Evolutionary conservation across 2,329 filamentous ascomycete genomes (phyloP).

Genomic region (Diaporthe nobilis): DNA sequence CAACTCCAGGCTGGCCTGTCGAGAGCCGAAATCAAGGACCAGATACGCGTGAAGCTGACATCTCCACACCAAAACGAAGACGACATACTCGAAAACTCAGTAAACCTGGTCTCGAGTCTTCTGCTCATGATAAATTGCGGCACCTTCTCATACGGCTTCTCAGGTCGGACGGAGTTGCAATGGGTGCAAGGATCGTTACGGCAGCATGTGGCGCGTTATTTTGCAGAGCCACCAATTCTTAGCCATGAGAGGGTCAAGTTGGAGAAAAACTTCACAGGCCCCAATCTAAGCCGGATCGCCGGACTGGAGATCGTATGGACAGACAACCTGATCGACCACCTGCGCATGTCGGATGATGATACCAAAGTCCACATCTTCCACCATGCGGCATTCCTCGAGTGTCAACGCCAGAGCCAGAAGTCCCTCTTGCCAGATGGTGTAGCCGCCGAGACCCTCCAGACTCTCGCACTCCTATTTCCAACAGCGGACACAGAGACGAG

Average conservation of each 20-base stretch:
- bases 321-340: conserved; percentile 57
- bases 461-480: conserved; percentile 55
- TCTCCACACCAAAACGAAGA: conserved; percentile 25
- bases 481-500: conserved; percentile 43
- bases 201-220: conserved; percentile 11
- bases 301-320: conserved; percentile 56
- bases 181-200: conserved; percentile 4
- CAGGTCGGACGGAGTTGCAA: neutral
- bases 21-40: conserved; percentile 3
- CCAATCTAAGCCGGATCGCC: conserved; percentile 50
- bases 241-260: conserved; percentile 42
- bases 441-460: conserved; percentile 54
- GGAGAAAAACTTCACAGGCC: conserved; percentile 45
- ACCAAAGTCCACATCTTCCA: conserved; percentile 57
- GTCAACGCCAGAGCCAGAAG: conserved; percentile 44
- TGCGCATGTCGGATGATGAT: conserved; percentile 56
- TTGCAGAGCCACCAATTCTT: neutral
- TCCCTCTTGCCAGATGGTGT: conserved; percentile 50
- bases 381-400: conserved; percentile 54
- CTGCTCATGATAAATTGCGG: conserved; percentile 31
- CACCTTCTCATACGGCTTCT: conserved; percentile 6
- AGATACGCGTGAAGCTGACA: conserved; percentile 4
- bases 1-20: conserved; percentile 10
- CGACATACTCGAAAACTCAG: conserved; percentile 4
- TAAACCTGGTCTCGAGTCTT: conserved; percentile 5